Evolutionary conservation across 768 basidiomycete genomes (phyloP), one percentile per base, ranked within the genome.

Genomic region (Mycena polygramma): DNA sequence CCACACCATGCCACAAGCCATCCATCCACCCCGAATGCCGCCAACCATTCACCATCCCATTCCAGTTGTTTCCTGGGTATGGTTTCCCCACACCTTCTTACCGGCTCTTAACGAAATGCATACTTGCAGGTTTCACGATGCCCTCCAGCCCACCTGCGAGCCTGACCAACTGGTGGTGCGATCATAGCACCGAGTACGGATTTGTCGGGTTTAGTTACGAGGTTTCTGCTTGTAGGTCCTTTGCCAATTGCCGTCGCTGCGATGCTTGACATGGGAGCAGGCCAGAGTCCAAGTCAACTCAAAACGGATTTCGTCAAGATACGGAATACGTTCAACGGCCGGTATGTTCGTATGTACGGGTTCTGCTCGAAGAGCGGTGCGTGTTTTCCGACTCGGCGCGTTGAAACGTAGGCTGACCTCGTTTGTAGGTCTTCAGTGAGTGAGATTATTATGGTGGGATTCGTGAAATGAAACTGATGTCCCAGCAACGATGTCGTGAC

Each of bases 141-240:
- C 92, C 92, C 4, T 74, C 78, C 1, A 54, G 75, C 2, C 75
- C 86, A 11, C 91, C 91, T 0, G 64, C 76, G 0, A 85, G 85
- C 2, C 66, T 83, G 43, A 79, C 80, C 13, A 81, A 83, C 60
- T 91, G 90, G 90, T 91, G 92, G 93, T 94, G 93, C 75, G 77
- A 86, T 63, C 76, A 80, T 43, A 79, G 81, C 63, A 88, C 86
- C 0, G 93, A 94, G 76, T 93, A 92, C 73, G 93, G 87, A 0
- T 94, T 94, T 76, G 79, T 94, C 59, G 93, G 92, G 0, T 91
- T 94, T 79, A 91, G 91, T 77, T 94, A 94, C 73, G 92, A 92
- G 74, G 84, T 94, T 26, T 87, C 89, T 48, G 83, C 81, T 11
- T 93, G 92, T 91, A 73, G 57, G 88, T 79, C 30, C 10, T 22